Evolutionary conservation across 176 grass and related monocot genomes (phyloP).

Genomic region (Eragrostis nindensis): DNA sequence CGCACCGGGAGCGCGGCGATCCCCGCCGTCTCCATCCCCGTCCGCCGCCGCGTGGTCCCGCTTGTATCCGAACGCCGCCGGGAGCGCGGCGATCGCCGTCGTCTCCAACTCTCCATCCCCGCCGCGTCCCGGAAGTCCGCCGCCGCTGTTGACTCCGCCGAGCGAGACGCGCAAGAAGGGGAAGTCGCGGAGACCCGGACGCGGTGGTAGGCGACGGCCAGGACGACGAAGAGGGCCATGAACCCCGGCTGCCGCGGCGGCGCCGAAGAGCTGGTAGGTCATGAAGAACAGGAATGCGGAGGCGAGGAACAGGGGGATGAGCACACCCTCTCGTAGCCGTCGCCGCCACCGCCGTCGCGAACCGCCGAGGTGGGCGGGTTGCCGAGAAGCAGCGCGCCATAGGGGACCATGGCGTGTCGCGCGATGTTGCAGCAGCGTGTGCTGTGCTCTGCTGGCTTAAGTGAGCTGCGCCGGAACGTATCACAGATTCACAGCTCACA

Average conservation of each 20-base stretch:
- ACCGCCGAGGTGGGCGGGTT: background rate
- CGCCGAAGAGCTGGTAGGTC: conserved; percentile 31
- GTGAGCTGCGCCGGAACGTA: background rate
- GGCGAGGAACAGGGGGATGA: conserved; percentile 20
- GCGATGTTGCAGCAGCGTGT: background rate
- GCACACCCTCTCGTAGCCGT: background rate
- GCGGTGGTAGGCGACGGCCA: background rate
- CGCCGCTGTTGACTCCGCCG: background rate
- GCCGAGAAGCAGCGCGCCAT: background rate
- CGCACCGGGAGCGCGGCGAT: no score
- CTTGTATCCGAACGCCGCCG: background rate
- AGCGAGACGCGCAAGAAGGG: conserved; percentile 32
- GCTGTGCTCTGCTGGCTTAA: no score
- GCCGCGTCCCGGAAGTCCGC: background rate
- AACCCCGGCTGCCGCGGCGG: background rate
- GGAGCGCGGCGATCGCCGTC: no score
- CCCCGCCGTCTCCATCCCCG: no score
- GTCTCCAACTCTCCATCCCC: no score
- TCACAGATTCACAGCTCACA: background rate
- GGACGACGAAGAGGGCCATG: background rate
- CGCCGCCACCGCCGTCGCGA: no score
- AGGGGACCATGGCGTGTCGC: background rate
- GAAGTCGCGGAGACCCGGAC: conserved; percentile 15
- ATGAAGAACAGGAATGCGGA: conserved; percentile 30
- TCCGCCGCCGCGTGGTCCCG: background rate